A percentile compares a stretch with the other conserved stretches of the same genome.
Conservation (phyloP, 2,329 filamentous ascomycete genomes). For the Claviceps paspali region DNA sequence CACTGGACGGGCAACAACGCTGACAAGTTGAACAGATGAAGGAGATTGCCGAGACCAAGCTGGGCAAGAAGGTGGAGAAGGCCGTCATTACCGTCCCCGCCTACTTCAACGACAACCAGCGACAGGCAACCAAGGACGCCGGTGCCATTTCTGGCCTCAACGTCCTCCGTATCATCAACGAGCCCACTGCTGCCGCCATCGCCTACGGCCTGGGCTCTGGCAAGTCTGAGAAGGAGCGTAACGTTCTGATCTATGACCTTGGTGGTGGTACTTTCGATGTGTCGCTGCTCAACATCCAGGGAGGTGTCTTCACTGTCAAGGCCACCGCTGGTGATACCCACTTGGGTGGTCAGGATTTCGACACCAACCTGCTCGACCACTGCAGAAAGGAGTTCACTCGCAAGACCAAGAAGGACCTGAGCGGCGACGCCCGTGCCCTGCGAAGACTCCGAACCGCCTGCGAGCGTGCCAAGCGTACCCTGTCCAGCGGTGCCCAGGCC, state of each 20-base stretch:
- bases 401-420: slow-evolving; percentile 63
- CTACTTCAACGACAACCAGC: slow-evolving; percentile 99
- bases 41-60: slow-evolving; percentile 95
- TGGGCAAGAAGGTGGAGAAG: slow-evolving; percentile 98
- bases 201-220: slow-evolving; percentile 93
- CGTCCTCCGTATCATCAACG: slow-evolving; percentile 99
- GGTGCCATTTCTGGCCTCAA: slow-evolving; percentile 95
- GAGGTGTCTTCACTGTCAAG: slow-evolving; percentile 98
- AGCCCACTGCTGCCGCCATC: slow-evolving; percentile 94
- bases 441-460: slow-evolving; percentile 94
- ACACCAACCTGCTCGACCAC: slow-evolving; percentile 87
- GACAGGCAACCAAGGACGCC: slow-evolving; percentile 98
- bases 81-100: slow-evolving; percentile 97
- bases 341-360: slow-evolving; percentile 90
- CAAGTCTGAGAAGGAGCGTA: slow-evolving; percentile 95
- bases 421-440: slow-evolving; percentile 76
- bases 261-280: slow-evolving; percentile 99
- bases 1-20: background rate
- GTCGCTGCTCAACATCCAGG: slow-evolving; percentile 95
- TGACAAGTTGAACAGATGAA: slow-evolving; percentile 57
- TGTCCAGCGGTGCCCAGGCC: slow-evolving; percentile 93
- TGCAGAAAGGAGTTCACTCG: slow-evolving; percentile 89
- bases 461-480: slow-evolving; percentile 98
- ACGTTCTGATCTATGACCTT: slow-evolving; percentile 98
- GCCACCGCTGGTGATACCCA: slow-evolving; percentile 96